Base-by-base conservation (phyloP, 2,329 filamentous ascomycete species). In the Penicillium frequentans region DNA sequence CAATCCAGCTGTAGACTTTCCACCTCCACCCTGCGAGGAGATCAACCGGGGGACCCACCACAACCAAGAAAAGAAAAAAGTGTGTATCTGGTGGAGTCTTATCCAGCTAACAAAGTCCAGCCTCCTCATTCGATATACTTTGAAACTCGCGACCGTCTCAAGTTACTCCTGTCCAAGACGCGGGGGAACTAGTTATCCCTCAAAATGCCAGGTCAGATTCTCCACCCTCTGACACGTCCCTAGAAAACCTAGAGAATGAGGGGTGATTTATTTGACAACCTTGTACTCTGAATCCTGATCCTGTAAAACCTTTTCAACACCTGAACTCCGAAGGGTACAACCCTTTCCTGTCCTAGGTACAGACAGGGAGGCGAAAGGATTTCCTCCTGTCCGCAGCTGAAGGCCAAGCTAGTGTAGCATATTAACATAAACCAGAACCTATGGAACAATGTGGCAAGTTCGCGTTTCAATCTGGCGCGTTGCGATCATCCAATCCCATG, bases 91-190 rank as follows among this genome's bases (percentile, higher is more conserved):
- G 10, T 31, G 29, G 19, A 23, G 26, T 19, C 46, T 21, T n/a
- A 47, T 19, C 35, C 35, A 39, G 35, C 35, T 33, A 6, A 14
- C 11, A 50, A 37, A 13, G 27, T 49, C 48, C 47, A 50, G 53
- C 47, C 48, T 26, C 33, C 39, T 33, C 24, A 51, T 47, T 35
- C 31, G 39, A 31, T 54, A 52, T 54, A 51, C 59, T 56, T 49
- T 52, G 63, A 64, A 64, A 65, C 64, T 56, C 47, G 39, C 58
- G 58, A 56, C 58, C 60, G 64, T 65, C 62, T 65, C 64, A 65
- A 31, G 19, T 31, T 44, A n/a, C 53, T 56, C 55, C 54, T 56
- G 52, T 46, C 50, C 48, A 43, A 63, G 61, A 63, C 62, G 59
- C 57, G 58, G 62, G 60, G 62, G 60, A 49, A 55, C 47, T 49